Conservation (phyloP, 148 eudicot genomes). For the Rhododendron ferrugineum region DNA sequence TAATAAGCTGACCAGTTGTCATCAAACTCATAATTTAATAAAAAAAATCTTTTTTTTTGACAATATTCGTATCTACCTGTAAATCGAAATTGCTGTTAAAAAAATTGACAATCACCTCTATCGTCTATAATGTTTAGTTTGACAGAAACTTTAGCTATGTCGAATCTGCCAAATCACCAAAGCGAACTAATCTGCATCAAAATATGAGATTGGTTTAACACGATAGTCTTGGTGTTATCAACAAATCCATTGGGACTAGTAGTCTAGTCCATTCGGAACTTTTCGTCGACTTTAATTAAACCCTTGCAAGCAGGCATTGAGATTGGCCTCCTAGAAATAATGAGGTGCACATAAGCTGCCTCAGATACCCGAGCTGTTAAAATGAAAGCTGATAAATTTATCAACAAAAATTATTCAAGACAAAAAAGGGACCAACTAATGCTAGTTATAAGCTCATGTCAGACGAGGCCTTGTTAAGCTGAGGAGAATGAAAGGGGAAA, state of each 20-base stretch:
- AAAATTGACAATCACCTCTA: too few species aligned
- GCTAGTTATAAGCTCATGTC: not conserved
- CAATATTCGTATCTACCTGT: not conserved
- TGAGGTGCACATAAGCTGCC: too few species aligned
- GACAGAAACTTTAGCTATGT: not conserved
- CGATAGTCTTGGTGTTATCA: not conserved
- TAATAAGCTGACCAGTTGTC: not conserved
- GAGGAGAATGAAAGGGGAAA: not conserved
- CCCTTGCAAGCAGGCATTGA: too few species aligned
- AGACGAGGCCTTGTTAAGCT: not conserved
- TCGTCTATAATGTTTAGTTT: too few species aligned
- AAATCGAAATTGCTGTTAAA: not conserved
- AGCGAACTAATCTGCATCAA: not conserved
- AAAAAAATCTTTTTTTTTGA: too few species aligned
- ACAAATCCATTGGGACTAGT: not conserved
- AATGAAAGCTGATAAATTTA: too few species aligned
- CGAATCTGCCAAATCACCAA: not conserved
- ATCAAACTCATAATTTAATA: too few species aligned
- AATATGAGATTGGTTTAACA: not conserved
- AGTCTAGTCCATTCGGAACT: too few species aligned
- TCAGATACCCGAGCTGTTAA: too few species aligned
- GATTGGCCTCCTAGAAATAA: too few species aligned
- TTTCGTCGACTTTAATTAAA: too few species aligned
- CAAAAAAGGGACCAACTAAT: not conserved
- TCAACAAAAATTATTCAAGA: not conserved